A percentile compares a stretch with the other conserved stretches of the same genome.
phyloP scores from a whole-genome alignment of 2,329 filamentous ascomycete genomes.

The Pyrenochaeta sp. region DNA sequence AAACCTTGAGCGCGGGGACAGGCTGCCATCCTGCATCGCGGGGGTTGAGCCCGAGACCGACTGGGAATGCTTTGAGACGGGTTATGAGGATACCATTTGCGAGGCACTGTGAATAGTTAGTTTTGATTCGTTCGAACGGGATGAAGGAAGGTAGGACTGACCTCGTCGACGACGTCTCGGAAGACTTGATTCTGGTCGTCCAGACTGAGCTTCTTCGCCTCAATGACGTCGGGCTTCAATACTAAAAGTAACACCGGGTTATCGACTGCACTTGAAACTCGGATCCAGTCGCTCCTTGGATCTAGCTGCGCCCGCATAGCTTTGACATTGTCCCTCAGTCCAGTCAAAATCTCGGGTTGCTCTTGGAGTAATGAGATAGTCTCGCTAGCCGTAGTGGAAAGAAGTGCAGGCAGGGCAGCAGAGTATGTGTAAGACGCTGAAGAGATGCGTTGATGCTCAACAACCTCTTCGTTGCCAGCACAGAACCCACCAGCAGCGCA shows the following conservation, averaged over 20 bases:
- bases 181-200: conserved; percentile 85
- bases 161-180: conserved; percentile 96
- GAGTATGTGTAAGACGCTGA: conserved; percentile 95
- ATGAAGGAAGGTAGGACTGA: conserved; percentile 53
- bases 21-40: conserved; percentile 73
- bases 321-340: conserved; percentile 85
- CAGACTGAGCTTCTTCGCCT: conserved; percentile 69
- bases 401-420: conserved; percentile 88
- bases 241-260: conserved; percentile 87
- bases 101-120: conserved; percentile 67
- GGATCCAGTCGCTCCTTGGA: conserved; percentile 91
- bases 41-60: conserved; percentile 63
- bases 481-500: conserved; percentile 97
- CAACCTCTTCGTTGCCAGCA: conserved; percentile 86
- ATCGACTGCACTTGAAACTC: conserved; percentile 78
- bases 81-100: conserved; percentile 90
- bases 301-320: conserved; percentile 87
- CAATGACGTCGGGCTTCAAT: conserved; percentile 83
- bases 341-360: conserved; percentile 79
- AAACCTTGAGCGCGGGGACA: conserved; percentile 88
- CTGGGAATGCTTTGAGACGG: conserved; percentile 78
- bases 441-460: conserved; percentile 94
- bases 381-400: conserved; percentile 95
- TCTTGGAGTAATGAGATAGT: conserved; percentile 85
- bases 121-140: neutral